Percentiles rank a stretch among this genome's conserved stretches.
Evolutionary conservation across 1,284 basidiomycete genomes (phyloP).

Genomic region (Malassezia equina): DNA sequence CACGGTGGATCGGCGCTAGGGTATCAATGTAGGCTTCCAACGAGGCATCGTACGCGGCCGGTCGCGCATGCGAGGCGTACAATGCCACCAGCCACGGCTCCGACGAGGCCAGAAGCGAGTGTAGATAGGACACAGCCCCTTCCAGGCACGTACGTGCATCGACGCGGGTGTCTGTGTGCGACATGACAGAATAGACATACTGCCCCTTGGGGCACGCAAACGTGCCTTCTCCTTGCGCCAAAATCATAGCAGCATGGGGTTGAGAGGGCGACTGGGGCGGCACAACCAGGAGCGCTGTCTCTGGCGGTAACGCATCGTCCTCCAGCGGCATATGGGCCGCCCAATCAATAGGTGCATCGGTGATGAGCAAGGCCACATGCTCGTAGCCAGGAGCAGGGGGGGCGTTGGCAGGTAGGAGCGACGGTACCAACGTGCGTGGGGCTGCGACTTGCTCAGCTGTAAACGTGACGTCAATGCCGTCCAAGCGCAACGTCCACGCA

Average conservation of each 20-base stretch:
- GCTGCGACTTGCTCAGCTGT: slow-evolving; percentile 35
- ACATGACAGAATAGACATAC: slow-evolving; percentile 29
- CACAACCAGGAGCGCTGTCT: slow-evolving; percentile 69
- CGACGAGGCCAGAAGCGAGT: not conserved
- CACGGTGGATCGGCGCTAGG: slow-evolving; percentile 16
- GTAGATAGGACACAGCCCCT: not conserved
- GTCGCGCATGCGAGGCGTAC: slow-evolving; percentile 13
- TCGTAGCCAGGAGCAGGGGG: not conserved
- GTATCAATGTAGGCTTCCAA: not conserved
- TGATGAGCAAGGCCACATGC: slow-evolving; percentile 20
- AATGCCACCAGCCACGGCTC: not conserved
- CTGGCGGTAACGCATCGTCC: slow-evolving; percentile 37
- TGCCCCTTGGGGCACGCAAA: slow-evolving; percentile 67
- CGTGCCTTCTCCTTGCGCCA: slow-evolving; percentile 68
- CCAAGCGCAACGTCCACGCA: slow-evolving; percentile 47
- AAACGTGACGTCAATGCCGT: slow-evolving; percentile 57
- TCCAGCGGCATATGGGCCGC: slow-evolving; percentile 1
- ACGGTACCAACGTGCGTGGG: not conserved
- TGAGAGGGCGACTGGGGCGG: slow-evolving; percentile 56
- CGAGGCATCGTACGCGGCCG: not conserved
- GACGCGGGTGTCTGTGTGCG: slow-evolving; percentile 9
- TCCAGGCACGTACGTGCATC: not conserved
- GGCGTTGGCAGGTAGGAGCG: not conserved
- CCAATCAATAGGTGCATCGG: slow-evolving; percentile 22
- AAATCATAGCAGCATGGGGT: slow-evolving; percentile 54